Conservation (phyloP, 169 alveolate genomes). For the Eimeria sp. region DNA sequence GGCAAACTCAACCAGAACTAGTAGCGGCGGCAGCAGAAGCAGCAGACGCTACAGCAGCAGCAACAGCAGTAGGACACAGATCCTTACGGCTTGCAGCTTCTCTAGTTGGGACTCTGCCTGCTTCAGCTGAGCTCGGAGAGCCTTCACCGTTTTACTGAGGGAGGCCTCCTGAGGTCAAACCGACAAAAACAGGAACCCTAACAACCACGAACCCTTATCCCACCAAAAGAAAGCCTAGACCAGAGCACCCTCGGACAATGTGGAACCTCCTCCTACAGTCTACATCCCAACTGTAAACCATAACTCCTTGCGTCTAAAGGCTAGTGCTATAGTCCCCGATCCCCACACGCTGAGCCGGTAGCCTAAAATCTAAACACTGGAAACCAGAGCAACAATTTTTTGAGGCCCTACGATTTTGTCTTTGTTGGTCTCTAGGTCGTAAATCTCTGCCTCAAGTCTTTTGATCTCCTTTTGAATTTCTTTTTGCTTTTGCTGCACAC, state of each 20-base stretch:
- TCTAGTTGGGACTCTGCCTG: background rate
- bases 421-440: slow-evolving; percentile 82
- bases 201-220: too few species aligned
- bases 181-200: background rate
- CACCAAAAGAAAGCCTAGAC: too few species aligned
- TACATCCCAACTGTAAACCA: too few species aligned
- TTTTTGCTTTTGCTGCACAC: background rate
- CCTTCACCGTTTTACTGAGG: slow-evolving; percentile 55
- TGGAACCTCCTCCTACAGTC: too few species aligned
- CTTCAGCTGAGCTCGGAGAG: slow-evolving; percentile 58
- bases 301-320: too few species aligned
- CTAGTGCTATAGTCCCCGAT: too few species aligned
- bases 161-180: slow-evolving; percentile 44
- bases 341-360: too few species aligned
- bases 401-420: slow-evolving; percentile 44
- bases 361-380: too few species aligned
- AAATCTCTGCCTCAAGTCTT: slow-evolving; percentile 12
- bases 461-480: background rate
- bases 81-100: slow-evolving; percentile 42
- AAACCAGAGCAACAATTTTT: too few species aligned
- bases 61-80: background rate
- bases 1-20: background rate
- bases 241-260: too few species aligned
- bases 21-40: background rate
- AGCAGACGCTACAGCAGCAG: too few species aligned